Conservation (phyloP, 768 basidiomycete genomes). For the Pleurotus tuber-regium region DNA sequence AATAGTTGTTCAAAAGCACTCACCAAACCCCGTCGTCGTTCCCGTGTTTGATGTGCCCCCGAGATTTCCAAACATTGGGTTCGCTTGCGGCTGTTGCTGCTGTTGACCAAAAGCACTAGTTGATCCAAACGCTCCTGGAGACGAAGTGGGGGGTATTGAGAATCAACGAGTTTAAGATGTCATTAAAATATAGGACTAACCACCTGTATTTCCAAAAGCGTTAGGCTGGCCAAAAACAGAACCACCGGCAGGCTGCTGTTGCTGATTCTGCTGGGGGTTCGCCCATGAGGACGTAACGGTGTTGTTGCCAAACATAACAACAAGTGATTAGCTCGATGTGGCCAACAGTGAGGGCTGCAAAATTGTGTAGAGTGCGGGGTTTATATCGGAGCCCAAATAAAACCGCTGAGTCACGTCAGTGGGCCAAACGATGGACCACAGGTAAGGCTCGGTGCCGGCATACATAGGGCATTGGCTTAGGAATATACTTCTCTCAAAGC, state of each 20-base stretch:
- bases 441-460: too few relatives aligned
- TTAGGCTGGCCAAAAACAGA: conserved; percentile 45
- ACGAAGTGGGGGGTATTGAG: conserved; percentile 19
- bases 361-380: conserved; percentile 13
- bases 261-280: conserved; percentile 63
- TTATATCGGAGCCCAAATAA: conserved; percentile 1
- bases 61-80: conserved; percentile 80
- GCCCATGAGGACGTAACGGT: conserved; percentile 63
- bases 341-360: conserved; percentile 12
- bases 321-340: conserved; percentile 11
- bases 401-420: not conserved
- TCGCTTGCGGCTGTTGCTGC: conserved; percentile 60
- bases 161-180: conserved; percentile 23
- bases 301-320: conserved; percentile 58
- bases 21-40: conserved; percentile 42
- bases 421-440: too few relatives aligned
- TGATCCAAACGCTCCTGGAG: conserved; percentile 48
- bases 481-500: too few relatives aligned
- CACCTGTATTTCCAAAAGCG: conserved; percentile 26
- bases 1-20: conserved; percentile 23
- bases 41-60: conserved; percentile 29
- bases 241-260: conserved; percentile 55
- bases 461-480: too few relatives aligned
- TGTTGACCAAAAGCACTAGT: conserved; percentile 59
- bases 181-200: conserved; percentile 18